A percentile compares a stretch with the other conserved stretches of the same genome.
phyloP scores from a whole-genome alignment of 1,139 yeast species.

The Pichia sp. region DNA sequence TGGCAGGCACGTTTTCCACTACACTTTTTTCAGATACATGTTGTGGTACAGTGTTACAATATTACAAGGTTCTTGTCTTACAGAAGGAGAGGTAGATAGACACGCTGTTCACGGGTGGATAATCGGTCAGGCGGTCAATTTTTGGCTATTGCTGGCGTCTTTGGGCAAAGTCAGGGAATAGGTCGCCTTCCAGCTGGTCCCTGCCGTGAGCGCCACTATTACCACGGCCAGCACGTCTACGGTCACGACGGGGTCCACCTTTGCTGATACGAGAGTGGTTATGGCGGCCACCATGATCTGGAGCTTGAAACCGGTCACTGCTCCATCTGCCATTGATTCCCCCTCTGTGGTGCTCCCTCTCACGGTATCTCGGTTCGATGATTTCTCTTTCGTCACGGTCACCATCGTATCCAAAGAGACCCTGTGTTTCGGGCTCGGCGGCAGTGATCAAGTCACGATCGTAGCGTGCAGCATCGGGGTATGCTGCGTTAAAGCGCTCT shows the following conservation, averaged over 20 bases:
- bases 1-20: too few species aligned
- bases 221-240: not conserved
- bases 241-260: not conserved
- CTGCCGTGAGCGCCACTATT: not conserved
- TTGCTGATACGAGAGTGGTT: not conserved
- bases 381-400: slow-evolving; percentile 13
- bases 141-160: not conserved
- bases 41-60: not conserved
- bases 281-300: not conserved
- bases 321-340: not conserved
- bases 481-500: not conserved
- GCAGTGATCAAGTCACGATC: slow-evolving; percentile 27
- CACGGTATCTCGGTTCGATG: not conserved
- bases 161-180: slow-evolving; percentile 2
- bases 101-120: too few species aligned
- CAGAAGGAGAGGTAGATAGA: not conserved
- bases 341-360: not conserved
- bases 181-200: not conserved
- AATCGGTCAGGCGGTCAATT: too few species aligned
- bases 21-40: too few species aligned
- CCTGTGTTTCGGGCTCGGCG: slow-evolving; percentile 14
- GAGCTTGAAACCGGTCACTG: not conserved
- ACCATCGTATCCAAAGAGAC: slow-evolving; percentile 18
- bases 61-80: not conserved
- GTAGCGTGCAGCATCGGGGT: not conserved